phyloP scores from a whole-genome alignment of 371 early-diverging fungal species.

The Mucor saturninus region DNA sequence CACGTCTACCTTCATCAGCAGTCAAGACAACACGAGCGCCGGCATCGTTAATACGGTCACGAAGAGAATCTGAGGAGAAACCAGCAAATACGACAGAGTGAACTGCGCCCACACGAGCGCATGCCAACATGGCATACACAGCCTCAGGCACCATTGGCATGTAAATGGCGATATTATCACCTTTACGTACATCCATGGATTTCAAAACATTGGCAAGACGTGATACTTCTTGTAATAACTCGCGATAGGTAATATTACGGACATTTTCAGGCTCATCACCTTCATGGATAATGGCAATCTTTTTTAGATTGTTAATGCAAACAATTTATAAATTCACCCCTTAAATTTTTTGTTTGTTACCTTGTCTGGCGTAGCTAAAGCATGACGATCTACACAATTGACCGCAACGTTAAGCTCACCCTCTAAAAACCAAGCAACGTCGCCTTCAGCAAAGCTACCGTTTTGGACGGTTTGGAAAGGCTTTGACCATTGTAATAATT shows the following conservation, averaged over 20 bases:
- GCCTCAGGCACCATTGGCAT: conserved; percentile 98
- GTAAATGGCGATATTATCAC: conserved; percentile 93
- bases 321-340: background rate
- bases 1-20: conserved; percentile 87
- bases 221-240: conserved; percentile 81
- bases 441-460: conserved; percentile 73
- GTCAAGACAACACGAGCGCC: conserved; percentile 80
- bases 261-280: conserved; percentile 85
- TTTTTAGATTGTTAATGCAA: conserved; percentile 14
- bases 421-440: conserved; percentile 92
- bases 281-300: conserved; percentile 92
- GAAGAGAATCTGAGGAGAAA: conserved; percentile 86
- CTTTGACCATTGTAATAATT: conserved; percentile 74
- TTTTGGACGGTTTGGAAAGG: conserved; percentile 70
- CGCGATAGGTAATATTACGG: conserved; percentile 80
- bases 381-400: conserved; percentile 97
- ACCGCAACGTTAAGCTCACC: conserved; percentile 92
- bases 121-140: conserved; percentile 90
- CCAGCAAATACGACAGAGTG: conserved; percentile 95
- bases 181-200: conserved; percentile 82
- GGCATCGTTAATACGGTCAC: conserved; percentile 83
- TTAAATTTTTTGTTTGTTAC: conserved; percentile 25
- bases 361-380: conserved; percentile 64
- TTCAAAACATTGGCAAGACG: conserved; percentile 83
- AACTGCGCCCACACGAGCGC: conserved; percentile 92